These are phyloP conservation scores for Dothistroma pini DNA, from an alignment of 2,329 filamentous ascomycete species.

Conservation along the genomic window DNA sequence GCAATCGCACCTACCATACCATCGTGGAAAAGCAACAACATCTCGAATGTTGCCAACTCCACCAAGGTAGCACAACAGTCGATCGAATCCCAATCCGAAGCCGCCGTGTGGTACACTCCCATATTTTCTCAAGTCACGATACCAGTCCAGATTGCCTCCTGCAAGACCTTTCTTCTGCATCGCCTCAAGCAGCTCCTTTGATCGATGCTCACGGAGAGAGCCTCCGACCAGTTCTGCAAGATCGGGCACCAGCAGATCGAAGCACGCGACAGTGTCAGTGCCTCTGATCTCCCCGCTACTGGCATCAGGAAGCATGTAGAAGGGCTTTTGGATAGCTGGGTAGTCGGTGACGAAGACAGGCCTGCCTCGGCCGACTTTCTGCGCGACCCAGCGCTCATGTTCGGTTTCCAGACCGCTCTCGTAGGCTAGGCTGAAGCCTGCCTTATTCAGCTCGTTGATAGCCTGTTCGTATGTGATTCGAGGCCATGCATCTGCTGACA, in stretches of 20 bases:
- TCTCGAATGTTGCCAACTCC: constrained; percentile 81
- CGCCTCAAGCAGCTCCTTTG: constrained; percentile 61
- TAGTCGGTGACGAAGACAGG: constrained; percentile 94
- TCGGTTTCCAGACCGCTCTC: constrained; percentile 76
- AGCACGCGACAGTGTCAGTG: constrained; percentile 72
- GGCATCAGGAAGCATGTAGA: constrained; percentile 70
- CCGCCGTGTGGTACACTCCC: constrained; percentile 90
- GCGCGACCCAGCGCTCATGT: constrained; percentile 85
- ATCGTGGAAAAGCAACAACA: constrained; percentile 80
- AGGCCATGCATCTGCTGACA: constrained; percentile 67
- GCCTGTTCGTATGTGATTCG: constrained; percentile 80
- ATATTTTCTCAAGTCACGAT: constrained; percentile 81
- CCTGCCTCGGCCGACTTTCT: constrained; percentile 56
- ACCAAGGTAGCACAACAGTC: constrained; percentile 76
- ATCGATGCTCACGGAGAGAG: constrained; percentile 80
- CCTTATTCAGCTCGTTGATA: constrained; percentile 61
- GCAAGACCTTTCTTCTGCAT: constrained; percentile 67
- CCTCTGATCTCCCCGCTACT: constrained; percentile 14
- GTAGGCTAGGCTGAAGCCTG: constrained; percentile 52
- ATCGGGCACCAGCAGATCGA: constrained; percentile 82
- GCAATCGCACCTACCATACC: constrained; percentile 47
- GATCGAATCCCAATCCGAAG: constrained; percentile 86
- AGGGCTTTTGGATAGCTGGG: constrained; percentile 83
- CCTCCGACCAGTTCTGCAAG: constrained; percentile 84
- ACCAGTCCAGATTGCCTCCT: constrained; percentile 64